A percentile compares a stretch with the other conserved stretches of the same genome.
These are phyloP conservation scores for Clitopilus hobsonii DNA, from an alignment of 768 basidiomycete genomes.

Conservation along the genomic window DNA sequence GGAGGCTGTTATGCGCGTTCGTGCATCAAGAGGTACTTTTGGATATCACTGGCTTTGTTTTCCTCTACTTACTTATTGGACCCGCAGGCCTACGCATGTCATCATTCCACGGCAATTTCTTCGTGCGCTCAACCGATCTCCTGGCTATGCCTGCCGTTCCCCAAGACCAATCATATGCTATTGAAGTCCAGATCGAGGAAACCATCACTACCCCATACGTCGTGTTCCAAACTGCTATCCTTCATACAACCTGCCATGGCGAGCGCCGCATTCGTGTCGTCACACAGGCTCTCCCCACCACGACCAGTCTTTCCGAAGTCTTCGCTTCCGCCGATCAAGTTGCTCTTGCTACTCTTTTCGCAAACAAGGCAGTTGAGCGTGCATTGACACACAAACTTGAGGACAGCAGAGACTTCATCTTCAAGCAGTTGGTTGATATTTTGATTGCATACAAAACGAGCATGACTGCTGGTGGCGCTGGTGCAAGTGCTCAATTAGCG, in stretches of 20 bases:
- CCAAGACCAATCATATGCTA: constrained; percentile 91
- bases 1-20: constrained; percentile 96
- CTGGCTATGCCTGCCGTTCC: constrained; percentile 97
- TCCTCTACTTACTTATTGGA: constrained; percentile 4
- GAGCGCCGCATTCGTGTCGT: constrained; percentile 91
- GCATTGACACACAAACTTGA: constrained; percentile 83
- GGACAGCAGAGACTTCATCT: constrained; percentile 81
- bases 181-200: constrained; percentile 95
- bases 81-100: constrained; percentile 85
- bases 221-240: constrained; percentile 89
- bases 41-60: not conserved
- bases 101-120: constrained; percentile 98
- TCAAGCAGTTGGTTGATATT: constrained; percentile 81
- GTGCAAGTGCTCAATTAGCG: constrained; percentile 91
- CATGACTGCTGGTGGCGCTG: constrained; percentile 91
- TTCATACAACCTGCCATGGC: constrained; percentile 92
- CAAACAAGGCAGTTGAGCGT: constrained; percentile 92
- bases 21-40: constrained; percentile 81
- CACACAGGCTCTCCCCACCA: constrained; percentile 84
- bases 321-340: constrained; percentile 90
- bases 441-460: constrained; percentile 89
- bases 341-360: constrained; percentile 76
- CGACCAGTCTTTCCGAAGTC: constrained; percentile 81
- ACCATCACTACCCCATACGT: constrained; percentile 87
- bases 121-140: constrained; percentile 94